Base-by-base conservation (phyloP, 768 basidiomycete genomes). In the Chalciporus chontae region DNA sequence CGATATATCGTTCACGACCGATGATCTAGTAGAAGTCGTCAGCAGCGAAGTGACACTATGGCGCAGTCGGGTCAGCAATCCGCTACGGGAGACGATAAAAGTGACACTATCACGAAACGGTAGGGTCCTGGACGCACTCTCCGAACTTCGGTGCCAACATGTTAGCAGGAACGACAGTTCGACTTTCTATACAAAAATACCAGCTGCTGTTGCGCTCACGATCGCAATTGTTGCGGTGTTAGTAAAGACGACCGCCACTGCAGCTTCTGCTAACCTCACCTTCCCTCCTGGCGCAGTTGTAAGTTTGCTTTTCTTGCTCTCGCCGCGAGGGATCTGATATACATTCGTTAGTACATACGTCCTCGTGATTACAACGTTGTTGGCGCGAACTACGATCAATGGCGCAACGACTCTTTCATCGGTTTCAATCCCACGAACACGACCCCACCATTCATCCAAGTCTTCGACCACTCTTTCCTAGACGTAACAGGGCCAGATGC, bases 341-440 rank as follows among this genome's bases (percentile, higher is more conserved):
- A 49, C 31, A 8, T 4, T 36, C 4, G 4, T 45, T 19, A 85
- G 84, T 67, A 77, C 38, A 58, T 83, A 29, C 71, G 79, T 51
- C 80, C 80, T 24, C 70, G 61, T 7, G 68, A 73, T 3, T 80
- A 79, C 54, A 73, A 76, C 11, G 82, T 83, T 10, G 58, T 84
- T 11, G 76, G 76, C 8, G 58, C 70, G n/a, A 74, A 70, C 70
- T 67, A 74, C 52, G 34, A 63, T 5, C 69, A 68, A 57, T 70
- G 73, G 52, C 58, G 69, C 26, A 66, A 70, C 19, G 21, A 75
- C 9, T 75, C 73, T 29, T 64, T 64, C 31, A 60, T 71, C 17
- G 73, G 77, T 42, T 80, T 83, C 69, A 83, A 85, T 56, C 86
- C 85, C 0, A 84, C 82, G n/a, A 77, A 78, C 55, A 71, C 75